phyloP scores from a whole-genome alignment of 768 basidiomycete genomes.

The Pulveroboletus sp. region DNA sequence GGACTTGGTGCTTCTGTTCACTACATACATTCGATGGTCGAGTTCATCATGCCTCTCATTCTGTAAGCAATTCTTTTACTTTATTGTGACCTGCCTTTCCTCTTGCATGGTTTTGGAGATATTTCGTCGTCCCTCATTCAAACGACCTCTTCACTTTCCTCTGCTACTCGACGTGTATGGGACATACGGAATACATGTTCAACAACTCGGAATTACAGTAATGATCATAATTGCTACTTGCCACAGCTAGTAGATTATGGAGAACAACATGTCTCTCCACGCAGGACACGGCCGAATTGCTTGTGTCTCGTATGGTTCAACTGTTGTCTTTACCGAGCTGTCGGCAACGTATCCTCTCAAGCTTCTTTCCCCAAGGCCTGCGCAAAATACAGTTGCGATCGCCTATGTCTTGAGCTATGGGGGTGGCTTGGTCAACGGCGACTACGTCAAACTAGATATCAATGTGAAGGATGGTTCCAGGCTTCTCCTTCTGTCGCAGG shows the following conservation, averaged over 20 bases:
- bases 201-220: slow-evolving; percentile 22
- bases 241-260: background rate
- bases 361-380: slow-evolving; percentile 69
- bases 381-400: slow-evolving; percentile 51
- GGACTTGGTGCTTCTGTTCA: slow-evolving; percentile 22
- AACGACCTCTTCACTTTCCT: slow-evolving; percentile 8
- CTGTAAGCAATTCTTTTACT: slow-evolving; percentile 27
- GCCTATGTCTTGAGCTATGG: slow-evolving; percentile 87
- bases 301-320: slow-evolving; percentile 50
- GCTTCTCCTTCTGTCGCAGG: slow-evolving; percentile 85
- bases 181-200: slow-evolving; percentile 34
- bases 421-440: slow-evolving; percentile 88
- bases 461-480: slow-evolving; percentile 53
- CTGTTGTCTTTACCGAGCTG: slow-evolving; percentile 67
- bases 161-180: slow-evolving; percentile 37
- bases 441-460: slow-evolving; percentile 63
- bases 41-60: slow-evolving; percentile 23
- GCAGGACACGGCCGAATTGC: slow-evolving; percentile 58
- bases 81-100: slow-evolving; percentile 26
- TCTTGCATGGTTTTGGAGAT: slow-evolving; percentile 28
- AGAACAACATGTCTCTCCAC: slow-evolving; percentile 6
- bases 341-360: slow-evolving; percentile 86
- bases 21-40: slow-evolving; percentile 21
- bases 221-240: slow-evolving; percentile 16
- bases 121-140: slow-evolving; percentile 23